These are phyloP conservation scores for Ceratocystis alfenasii DNA, from an alignment of 2,329 filamentous ascomycete genomes.

Conservation along the genomic window DNA sequence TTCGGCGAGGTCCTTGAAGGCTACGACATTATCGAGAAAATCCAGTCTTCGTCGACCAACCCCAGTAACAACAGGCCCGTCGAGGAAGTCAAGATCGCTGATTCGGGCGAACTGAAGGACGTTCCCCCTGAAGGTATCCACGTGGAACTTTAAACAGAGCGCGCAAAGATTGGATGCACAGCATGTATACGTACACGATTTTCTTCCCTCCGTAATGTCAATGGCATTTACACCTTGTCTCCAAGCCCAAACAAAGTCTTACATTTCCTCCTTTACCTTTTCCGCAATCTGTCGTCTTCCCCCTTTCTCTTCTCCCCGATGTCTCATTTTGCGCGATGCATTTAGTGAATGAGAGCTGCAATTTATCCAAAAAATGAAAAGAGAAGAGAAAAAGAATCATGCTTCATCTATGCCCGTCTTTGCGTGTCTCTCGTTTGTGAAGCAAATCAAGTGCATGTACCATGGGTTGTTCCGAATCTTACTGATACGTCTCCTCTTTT, in stretches of 20 bases:
- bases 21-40: constrained; percentile 66
- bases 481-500: constrained; percentile 16
- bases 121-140: constrained; percentile 87
- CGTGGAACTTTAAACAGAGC: constrained; percentile 59
- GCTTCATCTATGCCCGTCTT: constrained; percentile 2
- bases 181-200: neutral
- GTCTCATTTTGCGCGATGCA: neutral
- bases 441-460: neutral
- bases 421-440: constrained; percentile 14
- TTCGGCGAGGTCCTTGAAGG: constrained; percentile 84
- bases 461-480: constrained; percentile 5
- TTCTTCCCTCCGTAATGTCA: neutral
- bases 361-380: neutral
- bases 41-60: constrained; percentile 58
- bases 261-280: neutral
- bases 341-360: constrained; percentile 9
- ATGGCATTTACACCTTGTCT: neutral
- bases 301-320: neutral
- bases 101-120: constrained; percentile 66
- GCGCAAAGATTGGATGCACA: constrained; percentile 8
- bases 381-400: neutral
- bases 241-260: neutral
- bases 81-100: constrained; percentile 60
- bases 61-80: constrained; percentile 53
- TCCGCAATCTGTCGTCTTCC: neutral